Conservation (phyloP, 2,329 filamentous ascomycete species). For the Fusarium domesticum region DNA sequence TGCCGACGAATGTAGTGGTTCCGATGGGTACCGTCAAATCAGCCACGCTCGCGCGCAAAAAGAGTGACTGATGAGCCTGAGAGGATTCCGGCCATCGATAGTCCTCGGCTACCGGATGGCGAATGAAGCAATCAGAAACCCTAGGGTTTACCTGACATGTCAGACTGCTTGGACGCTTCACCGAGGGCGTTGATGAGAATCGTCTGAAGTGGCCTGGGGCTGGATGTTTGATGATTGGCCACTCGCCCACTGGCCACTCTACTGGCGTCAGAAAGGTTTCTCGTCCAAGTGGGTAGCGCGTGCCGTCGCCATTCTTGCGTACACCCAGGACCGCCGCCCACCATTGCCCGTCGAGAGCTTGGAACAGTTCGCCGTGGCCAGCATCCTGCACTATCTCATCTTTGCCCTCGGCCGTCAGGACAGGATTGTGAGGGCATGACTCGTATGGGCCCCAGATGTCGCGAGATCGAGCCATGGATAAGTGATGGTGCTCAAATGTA, state of each 20-base stretch:
- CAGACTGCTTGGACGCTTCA: too few species aligned
- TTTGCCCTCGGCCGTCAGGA: neutral
- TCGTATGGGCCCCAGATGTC: conserved; percentile 4
- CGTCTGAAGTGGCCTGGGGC: too few species aligned
- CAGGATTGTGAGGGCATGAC: neutral
- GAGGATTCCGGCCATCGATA: too few species aligned
- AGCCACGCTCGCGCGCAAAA: too few species aligned
- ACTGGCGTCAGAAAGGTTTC: conserved; percentile 2
- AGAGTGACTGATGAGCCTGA: too few species aligned
- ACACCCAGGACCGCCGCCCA: conserved; percentile 1
- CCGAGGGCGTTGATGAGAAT: too few species aligned
- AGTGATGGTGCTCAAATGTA: neutral
- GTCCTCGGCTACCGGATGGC: too few species aligned
- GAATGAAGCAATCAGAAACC: too few species aligned
- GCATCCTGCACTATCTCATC: conserved; percentile 1
- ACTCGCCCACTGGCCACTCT: conserved; percentile 2
- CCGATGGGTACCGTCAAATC: too few species aligned
- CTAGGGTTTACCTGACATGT: too few species aligned
- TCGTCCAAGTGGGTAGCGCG: conserved; percentile 1
- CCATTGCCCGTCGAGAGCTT: conserved; percentile 1
- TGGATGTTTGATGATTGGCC: conserved; percentile 3
- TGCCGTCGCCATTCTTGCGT: neutral
- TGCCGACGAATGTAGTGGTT: too few species aligned
- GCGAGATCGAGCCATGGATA: conserved; percentile 1
- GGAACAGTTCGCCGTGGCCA: conserved; percentile 3